Base-by-base conservation (phyloP, 2,329 filamentous ascomycete species). In the Gaeumannomyces tritici region DNA sequence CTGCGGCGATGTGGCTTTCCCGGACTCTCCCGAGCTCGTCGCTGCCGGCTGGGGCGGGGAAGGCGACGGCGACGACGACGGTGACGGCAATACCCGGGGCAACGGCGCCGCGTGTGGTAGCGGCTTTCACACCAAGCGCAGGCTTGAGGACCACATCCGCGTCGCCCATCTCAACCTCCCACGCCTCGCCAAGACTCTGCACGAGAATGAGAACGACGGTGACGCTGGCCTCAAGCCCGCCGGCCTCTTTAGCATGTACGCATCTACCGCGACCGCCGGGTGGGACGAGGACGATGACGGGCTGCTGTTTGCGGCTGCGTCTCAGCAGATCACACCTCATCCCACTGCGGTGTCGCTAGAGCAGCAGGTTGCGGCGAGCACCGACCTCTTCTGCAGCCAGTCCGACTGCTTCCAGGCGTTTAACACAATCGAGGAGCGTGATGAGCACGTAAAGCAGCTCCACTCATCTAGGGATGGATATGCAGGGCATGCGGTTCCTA, bases 71-170 rank as follows among this genome's bases (percentile, higher is more conserved):
- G 80, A 86, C 60, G 9, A 3, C 26, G 27, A 33, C 31, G 31
- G 31, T 33, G 31, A 33, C 8, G 31, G 31, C 31, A 12, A 33
- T 33, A 12, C 31, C 5, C 31, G 9, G 31, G 90, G 88, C 21
- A 24, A 11, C 21, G 42, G 42, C n/a, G 42, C 42, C 9, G 18
- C 42, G n/a, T 98, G 93, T 70, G 89, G 88, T 2, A 83, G 86
- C 64, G 82, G 83, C 47, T 95, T 96, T 70, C 83, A 84, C 63
- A 89, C 88, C 65, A 96, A 96, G 73, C 82, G 85, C 24, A 86
- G 86, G 33, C 81, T 97, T 0, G 89, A 93, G 72, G 89, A 95
- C 67, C 93, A 98, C 71, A 82, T 97, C 57, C 87, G 90, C 26
- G 91, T 89, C 59, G 83, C 90, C 27, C 93, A 98, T 72, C 78